phyloP scores from a whole-genome alignment of 108 stramenopile genomes.

The Fragilariopsis cylindrus region DNA sequence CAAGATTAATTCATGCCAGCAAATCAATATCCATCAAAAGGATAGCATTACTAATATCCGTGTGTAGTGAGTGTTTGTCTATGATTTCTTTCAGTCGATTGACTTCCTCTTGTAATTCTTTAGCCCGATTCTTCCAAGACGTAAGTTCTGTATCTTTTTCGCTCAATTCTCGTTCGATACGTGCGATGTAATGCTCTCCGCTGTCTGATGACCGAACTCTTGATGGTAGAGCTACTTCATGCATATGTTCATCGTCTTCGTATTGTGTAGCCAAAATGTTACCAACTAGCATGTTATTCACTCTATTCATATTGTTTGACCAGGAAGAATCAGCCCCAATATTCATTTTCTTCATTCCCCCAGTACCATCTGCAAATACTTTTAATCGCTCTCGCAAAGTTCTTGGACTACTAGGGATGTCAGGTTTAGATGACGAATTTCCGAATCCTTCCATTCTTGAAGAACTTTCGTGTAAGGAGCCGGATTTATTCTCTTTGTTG shows the following conservation, averaged over 20 bases:
- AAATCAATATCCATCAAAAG: too few species aligned
- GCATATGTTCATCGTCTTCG: constrained; percentile 4
- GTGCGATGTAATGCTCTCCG: constrained; percentile 18
- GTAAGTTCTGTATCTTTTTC: constrained; percentile 30
- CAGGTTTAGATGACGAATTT: constrained; percentile 9
- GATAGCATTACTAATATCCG: too few species aligned
- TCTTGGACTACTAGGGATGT: background rate
- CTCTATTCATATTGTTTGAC: constrained; percentile 16
- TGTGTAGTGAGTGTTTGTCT: background rate
- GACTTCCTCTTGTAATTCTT: constrained; percentile 26
- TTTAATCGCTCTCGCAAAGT: constrained; percentile 17
- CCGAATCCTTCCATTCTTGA: constrained; percentile 43
- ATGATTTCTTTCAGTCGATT: constrained; percentile 17
- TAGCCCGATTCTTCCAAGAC: constrained; percentile 20
- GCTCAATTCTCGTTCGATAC: constrained; percentile 30
- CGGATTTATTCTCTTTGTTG: background rate
- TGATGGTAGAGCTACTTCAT: background rate
- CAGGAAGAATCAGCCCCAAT: constrained; percentile 17
- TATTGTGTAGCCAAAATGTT: constrained; percentile 15
- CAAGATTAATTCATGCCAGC: too few species aligned
- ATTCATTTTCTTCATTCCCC: constrained; percentile 34
- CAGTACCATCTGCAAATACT: background rate
- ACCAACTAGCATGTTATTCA: constrained; percentile 19
- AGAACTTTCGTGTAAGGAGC: background rate
- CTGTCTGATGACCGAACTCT: background rate